Conservation (phyloP, 1,139 yeast species). For the Candida pseudocylindracea region DNA sequence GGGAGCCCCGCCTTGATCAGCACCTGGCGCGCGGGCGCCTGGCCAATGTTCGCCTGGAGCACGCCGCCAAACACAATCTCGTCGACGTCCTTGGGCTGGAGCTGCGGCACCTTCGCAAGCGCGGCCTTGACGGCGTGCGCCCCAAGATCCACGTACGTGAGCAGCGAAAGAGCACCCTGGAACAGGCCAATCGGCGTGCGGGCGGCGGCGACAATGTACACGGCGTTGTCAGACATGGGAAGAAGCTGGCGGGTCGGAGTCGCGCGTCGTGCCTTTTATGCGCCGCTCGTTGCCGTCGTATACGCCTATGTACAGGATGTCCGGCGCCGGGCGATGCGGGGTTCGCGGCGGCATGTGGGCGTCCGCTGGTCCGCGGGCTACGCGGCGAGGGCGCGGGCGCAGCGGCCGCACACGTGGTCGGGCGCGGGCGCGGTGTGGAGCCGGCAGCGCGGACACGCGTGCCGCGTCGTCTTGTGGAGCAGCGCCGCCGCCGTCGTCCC, state of each 20-base stretch:
- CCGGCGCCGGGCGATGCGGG: too few species aligned
- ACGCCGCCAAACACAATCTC: slow-evolving; percentile 90
- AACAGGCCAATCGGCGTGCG: slow-evolving; percentile 92
- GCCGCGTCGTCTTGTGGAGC: too few species aligned
- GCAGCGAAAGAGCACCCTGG: slow-evolving; percentile 61
- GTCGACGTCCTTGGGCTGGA: slow-evolving; percentile 61
- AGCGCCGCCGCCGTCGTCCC: too few species aligned
- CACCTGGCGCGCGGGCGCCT: slow-evolving; percentile 96
- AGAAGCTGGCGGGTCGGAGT: not conserved
- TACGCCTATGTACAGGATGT: too few species aligned
- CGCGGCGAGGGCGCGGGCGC: too few species aligned
- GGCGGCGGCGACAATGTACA: slow-evolving; percentile 74
- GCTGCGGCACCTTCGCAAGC: slow-evolving; percentile 58
- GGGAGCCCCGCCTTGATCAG: slow-evolving; percentile 79
- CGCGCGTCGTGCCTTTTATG: too few species aligned
- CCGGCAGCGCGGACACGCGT: too few species aligned
- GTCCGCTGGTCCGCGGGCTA: too few species aligned
- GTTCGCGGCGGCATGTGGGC: too few species aligned
- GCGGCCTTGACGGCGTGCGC: slow-evolving; percentile 84
- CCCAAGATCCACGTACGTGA: slow-evolving; percentile 70
- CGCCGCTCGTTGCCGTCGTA: too few species aligned
- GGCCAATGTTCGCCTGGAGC: slow-evolving; percentile 84
- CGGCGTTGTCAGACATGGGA: slow-evolving; percentile 11
- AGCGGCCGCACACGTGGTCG: too few species aligned
- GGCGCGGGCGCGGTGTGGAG: too few species aligned